Conservation (phyloP, 768 basidiomycete species). For the Pholiota conissans region DNA sequence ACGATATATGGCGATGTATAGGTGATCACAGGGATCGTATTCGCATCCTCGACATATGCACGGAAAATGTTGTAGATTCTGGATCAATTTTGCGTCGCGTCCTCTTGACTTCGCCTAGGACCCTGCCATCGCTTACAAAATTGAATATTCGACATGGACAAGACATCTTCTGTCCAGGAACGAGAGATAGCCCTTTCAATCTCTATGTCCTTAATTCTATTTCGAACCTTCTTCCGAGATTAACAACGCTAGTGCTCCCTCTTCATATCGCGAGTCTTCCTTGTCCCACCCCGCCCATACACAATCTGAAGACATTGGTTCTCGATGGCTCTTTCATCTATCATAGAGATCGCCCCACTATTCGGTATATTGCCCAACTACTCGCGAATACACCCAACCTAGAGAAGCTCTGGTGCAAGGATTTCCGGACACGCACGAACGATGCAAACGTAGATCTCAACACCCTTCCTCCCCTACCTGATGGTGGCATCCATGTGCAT, state of each 20-base stretch:
- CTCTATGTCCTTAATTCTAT: neutral
- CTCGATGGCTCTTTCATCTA: neutral
- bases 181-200: neutral
- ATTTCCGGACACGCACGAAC: neutral
- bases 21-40: neutral
- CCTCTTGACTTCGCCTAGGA: neutral
- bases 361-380: neutral
- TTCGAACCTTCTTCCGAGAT: neutral
- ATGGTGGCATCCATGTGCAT: neutral
- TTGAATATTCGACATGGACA: neutral
- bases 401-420: constrained; percentile 1
- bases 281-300: neutral
- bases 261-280: neutral
- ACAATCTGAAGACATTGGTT: neutral
- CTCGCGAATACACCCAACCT: neutral
- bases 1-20: neutral
- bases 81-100: neutral
- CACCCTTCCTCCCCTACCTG: too few species aligned
- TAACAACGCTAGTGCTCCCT: neutral
- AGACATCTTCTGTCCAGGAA: neutral
- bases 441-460: neutral
- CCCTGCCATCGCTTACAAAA: neutral
- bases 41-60: neutral
- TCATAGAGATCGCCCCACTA: too few species aligned
- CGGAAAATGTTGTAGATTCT: neutral